phyloP scores from a whole-genome alignment of 1,139 yeast species.

The Kodamaea alishanica region DNA sequence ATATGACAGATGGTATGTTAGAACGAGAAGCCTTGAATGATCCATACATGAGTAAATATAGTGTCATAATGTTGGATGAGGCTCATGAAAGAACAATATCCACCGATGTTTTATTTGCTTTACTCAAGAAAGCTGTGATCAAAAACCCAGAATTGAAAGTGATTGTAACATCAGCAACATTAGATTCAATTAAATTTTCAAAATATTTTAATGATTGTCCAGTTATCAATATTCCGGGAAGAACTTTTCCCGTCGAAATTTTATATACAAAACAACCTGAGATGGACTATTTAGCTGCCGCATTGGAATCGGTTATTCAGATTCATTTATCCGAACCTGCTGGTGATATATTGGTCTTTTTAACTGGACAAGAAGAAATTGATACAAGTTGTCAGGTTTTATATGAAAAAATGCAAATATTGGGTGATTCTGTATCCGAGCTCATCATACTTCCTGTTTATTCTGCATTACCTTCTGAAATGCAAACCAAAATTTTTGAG shows the following conservation, averaged over 20 bases:
- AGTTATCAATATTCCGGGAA: constrained; percentile 76
- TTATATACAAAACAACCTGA: constrained; percentile 78
- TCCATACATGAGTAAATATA: constrained; percentile 66
- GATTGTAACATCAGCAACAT: constrained; percentile 88
- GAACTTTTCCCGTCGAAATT: constrained; percentile 85
- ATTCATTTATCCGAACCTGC: constrained; percentile 73
- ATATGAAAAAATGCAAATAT: constrained; percentile 58
- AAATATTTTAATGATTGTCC: constrained; percentile 77
- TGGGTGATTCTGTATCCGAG: constrained; percentile 64
- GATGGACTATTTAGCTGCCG: constrained; percentile 77
- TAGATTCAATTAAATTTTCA: constrained; percentile 82
- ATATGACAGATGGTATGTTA: constrained; percentile 91
- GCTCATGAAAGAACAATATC: constrained; percentile 96
- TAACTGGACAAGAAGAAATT: constrained; percentile 91
- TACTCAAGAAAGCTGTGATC: constrained; percentile 67
- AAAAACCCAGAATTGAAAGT: constrained; percentile 73
- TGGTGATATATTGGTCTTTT: constrained; percentile 81
- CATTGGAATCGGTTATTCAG: constrained; percentile 76
- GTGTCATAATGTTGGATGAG: constrained; percentile 88
- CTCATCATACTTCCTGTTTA: constrained; percentile 84
- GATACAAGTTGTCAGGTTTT: constrained; percentile 83
- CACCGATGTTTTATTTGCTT: constrained; percentile 86
- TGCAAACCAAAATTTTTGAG: constrained; percentile 70
- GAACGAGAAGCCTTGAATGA: constrained; percentile 79
- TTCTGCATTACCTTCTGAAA: constrained; percentile 70